phyloP scores from a whole-genome alignment of 2,329 filamentous ascomycete genomes.

The Talaromyces atroroseus region DNA sequence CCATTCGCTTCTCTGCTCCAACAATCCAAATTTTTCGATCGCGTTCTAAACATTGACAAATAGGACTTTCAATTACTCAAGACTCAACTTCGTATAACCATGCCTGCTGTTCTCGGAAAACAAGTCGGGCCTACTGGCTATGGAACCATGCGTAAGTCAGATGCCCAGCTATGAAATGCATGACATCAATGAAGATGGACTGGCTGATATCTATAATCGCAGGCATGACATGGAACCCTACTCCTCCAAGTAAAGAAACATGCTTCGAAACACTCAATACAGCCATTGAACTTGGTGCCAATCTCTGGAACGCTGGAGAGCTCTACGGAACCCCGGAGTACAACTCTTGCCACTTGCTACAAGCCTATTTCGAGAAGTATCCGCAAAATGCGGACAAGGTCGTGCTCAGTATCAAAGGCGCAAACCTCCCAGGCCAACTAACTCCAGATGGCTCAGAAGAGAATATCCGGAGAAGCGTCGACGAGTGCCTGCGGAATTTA shows the following conservation, averaged over 20 bases:
- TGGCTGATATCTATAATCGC: not conserved
- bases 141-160: slow-evolving; percentile 16
- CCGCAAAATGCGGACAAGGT: slow-evolving; percentile 60
- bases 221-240: slow-evolving; percentile 18
- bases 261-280: slow-evolving; percentile 41
- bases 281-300: slow-evolving; percentile 43
- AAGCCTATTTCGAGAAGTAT: slow-evolving; percentile 58
- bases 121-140: slow-evolving; percentile 17
- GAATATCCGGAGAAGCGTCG: slow-evolving; percentile 52
- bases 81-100: not conserved
- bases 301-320: slow-evolving; percentile 60
- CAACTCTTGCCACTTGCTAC: slow-evolving; percentile 56
- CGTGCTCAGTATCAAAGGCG: slow-evolving; percentile 59
- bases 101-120: slow-evolving; percentile 17
- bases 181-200: not conserved
- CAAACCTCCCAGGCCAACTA: slow-evolving; percentile 20
- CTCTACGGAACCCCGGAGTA: slow-evolving; percentile 57
- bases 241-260: slow-evolving; percentile 12
- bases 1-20: not conserved
- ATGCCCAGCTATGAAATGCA: not conserved
- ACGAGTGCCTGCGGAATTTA: slow-evolving; percentile 50
- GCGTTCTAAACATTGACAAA: too few species aligned
- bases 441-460: slow-evolving; percentile 49
- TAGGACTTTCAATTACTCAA: not conserved
- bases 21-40: too few species aligned